Evolutionary conservation across 169 alveolate genomes (phyloP).

Genomic region (Amoebophrya sp.): DNA sequence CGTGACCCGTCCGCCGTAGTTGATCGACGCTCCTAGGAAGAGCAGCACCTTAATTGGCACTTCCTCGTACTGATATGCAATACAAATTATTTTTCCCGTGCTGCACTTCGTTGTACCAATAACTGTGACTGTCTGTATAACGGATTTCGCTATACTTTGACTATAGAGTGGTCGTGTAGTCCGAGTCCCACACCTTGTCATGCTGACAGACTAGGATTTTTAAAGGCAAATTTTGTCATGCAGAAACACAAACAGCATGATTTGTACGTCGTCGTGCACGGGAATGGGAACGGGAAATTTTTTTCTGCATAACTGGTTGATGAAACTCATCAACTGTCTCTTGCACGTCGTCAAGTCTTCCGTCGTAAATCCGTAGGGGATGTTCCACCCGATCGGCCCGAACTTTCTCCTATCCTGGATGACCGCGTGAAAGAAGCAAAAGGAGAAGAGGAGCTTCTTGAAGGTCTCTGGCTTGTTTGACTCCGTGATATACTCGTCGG

Average conservation of each 20-base stretch:
- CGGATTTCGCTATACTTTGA: too few relatives aligned
- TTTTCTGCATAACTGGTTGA: constrained; percentile 71
- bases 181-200: too few relatives aligned
- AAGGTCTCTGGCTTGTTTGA: constrained; percentile 74
- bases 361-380: constrained; percentile 73
- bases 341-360: constrained; percentile 77
- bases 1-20: constrained; percentile 88
- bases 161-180: too few relatives aligned
- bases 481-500: constrained; percentile 48
- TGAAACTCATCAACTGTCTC: constrained; percentile 69
- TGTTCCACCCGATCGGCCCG: constrained; percentile 93
- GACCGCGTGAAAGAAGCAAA: constrained; percentile 91
- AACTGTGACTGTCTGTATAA: too few relatives aligned
- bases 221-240: too few relatives aligned
- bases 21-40: constrained; percentile 77
- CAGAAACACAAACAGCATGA: too few relatives aligned
- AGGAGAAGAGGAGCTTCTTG: constrained; percentile 78
- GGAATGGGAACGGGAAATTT: too few relatives aligned
- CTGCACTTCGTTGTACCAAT: too few relatives aligned
- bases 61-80: constrained; percentile 45
- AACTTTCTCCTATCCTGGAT: constrained; percentile 81
- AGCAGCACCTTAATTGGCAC: constrained; percentile 59
- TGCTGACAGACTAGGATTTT: too few relatives aligned
- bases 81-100: too few relatives aligned
- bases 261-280: too few relatives aligned